These are phyloP conservation scores for Davidsoniella virescens DNA, from an alignment of 2,329 filamentous ascomycete species.

Conservation along the genomic window DNA sequence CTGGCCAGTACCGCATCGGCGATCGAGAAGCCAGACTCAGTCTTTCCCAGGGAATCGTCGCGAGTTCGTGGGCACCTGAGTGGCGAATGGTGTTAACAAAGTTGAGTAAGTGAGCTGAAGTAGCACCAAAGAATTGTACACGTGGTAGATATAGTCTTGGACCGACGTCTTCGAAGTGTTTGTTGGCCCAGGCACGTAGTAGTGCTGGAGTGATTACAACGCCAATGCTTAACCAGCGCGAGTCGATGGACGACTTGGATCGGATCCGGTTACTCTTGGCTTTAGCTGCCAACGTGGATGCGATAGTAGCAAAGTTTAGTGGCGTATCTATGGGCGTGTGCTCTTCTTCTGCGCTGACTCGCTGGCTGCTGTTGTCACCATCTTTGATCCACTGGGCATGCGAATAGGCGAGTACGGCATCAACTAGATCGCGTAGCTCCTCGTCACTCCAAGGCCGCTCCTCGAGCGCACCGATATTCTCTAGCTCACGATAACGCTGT, in stretches of 20 bases:
- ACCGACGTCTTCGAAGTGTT: conserved; percentile 8
- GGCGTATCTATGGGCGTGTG: not conserved
- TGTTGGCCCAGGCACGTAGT: conserved; percentile 7
- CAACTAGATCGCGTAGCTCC: conserved; percentile 2
- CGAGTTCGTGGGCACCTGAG: conserved; percentile 3
- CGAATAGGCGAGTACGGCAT: conserved; percentile 7
- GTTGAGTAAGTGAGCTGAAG: not conserved
- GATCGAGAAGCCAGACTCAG: conserved; percentile 1
- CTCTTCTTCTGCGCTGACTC: not conserved
- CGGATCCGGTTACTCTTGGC: not conserved
- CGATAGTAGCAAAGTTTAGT: conserved; percentile 1
- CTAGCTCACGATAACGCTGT: conserved; percentile 6
- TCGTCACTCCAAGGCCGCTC: conserved; percentile 2
- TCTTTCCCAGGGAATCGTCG: conserved; percentile 5
- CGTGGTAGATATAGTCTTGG: conserved; percentile 5
- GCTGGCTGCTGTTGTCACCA: not conserved
- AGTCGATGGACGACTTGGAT: not conserved
- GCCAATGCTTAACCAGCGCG: conserved; percentile 1
- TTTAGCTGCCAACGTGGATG: not conserved
- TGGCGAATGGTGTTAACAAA: conserved; percentile 9
- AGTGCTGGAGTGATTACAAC: conserved; percentile 8
- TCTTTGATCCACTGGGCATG: conserved; percentile 7
- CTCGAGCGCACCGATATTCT: not conserved
- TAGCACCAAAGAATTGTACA: conserved; percentile 1
- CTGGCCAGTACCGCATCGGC: conserved; percentile 1